A percentile compares a stretch with the other conserved stretches of the same genome.
phyloP scores from a whole-genome alignment of 495 filamentous ascomycete genomes.

The Corynascus novoguineensis region DNA sequence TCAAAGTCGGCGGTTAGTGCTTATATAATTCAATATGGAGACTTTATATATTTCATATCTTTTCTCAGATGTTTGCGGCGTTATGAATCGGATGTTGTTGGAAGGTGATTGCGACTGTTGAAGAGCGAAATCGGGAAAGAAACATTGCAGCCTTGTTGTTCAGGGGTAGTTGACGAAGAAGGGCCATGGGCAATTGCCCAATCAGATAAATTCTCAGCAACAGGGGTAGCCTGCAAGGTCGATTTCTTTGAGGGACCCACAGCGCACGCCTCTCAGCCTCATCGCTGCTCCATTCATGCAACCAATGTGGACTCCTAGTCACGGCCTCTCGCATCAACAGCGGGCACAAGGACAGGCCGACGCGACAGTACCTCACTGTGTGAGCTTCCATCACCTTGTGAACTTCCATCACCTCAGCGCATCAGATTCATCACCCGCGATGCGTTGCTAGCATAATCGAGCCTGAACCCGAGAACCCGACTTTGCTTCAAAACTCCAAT shows the following conservation, averaged over 20 bases:
- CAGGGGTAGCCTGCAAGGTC: neutral
- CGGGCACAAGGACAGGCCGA: neutral
- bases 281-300: neutral
- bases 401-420: neutral
- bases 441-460: neutral
- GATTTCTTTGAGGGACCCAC: constrained; percentile 8
- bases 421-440: neutral
- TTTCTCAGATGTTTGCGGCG: no score
- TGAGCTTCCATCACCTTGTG: neutral
- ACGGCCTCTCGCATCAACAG: constrained; percentile 5
- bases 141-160: constrained; percentile 12
- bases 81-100: neutral
- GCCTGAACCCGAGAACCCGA: neutral
- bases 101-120: neutral
- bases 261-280: constrained; percentile 13
- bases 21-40: no score
- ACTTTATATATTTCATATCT: no score
- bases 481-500: neutral
- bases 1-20: no score
- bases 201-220: neutral
- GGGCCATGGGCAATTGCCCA: neutral
- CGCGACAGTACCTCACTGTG: neutral
- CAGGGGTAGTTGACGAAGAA: constrained; percentile 6
- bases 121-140: neutral
- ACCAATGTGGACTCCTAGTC: constrained; percentile 13